Percentiles rank a stretch among this genome's conserved stretches.
phyloP scores from a whole-genome alignment of 257 asterid species.

The Rhazya stricta region DNA sequence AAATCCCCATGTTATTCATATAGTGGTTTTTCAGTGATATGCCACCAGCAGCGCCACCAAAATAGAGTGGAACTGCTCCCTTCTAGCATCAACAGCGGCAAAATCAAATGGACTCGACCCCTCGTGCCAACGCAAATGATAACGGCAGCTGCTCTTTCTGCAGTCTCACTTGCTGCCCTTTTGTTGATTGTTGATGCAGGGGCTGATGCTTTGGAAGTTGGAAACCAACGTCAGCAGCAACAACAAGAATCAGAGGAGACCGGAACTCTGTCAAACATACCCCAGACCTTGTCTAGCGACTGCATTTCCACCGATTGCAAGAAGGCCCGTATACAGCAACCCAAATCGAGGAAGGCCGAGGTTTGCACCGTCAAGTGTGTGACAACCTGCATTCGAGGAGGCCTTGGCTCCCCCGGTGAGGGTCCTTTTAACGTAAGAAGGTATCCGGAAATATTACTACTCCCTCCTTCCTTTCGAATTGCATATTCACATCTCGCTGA shows the following conservation, averaged over 20 bases:
- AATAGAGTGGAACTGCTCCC: too few species aligned
- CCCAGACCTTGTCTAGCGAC: slow-evolving; percentile 64
- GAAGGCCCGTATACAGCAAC: slow-evolving; percentile 65
- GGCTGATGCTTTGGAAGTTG: not conserved
- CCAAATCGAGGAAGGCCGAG: slow-evolving; percentile 83
- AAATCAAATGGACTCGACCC: not conserved
- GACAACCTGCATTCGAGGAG: slow-evolving; percentile 80
- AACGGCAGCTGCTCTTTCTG: not conserved
- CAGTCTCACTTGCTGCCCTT: not conserved
- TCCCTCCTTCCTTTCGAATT: not conserved
- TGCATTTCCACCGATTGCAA: slow-evolving; percentile 55
- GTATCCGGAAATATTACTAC: slow-evolving; percentile 21
- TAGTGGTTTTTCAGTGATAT: not conserved
- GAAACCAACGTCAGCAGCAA: not conserved
- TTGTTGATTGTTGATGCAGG: not conserved
- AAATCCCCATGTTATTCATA: not conserved
- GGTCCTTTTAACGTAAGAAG: slow-evolving; percentile 80
- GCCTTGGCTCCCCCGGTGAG: slow-evolving; percentile 83
- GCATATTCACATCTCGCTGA: too few species aligned
- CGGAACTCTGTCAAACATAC: slow-evolving; percentile 70
- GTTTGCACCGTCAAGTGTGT: slow-evolving; percentile 67
- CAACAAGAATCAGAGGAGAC: slow-evolving; percentile 32
- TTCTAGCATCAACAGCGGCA: not conserved
- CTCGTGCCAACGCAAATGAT: not conserved
- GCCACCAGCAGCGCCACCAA: not conserved